Percentiles rank a stretch among this genome's conserved stretches.
phyloP scores from a whole-genome alignment of 768 basidiomycete genomes.

The Mycena belliarum region DNA sequence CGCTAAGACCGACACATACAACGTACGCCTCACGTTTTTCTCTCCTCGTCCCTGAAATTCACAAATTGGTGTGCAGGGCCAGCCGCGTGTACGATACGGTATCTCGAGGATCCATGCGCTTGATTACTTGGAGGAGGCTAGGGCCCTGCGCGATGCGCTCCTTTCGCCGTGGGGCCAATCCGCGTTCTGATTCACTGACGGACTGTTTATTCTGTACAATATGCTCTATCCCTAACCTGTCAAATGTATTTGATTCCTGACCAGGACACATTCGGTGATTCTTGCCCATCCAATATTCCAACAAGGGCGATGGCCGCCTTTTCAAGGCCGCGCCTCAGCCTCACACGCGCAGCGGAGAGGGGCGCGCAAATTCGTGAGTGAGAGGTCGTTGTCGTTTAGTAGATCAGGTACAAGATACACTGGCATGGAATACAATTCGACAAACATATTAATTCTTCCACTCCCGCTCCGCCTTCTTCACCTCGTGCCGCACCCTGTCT shows the following conservation, averaged over 20 bases:
- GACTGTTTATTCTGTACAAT: neutral
- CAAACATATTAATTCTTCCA: no score
- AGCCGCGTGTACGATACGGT: conserved; percentile 78
- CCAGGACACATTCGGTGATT: no score
- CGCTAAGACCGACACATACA: conserved; percentile 85
- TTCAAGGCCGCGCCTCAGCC: no score
- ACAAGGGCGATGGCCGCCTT: no score
- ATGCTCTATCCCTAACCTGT: neutral
- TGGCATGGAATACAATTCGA: no score
- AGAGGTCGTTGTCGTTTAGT: no score
- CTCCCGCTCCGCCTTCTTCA: no score
- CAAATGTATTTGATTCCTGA: neutral
- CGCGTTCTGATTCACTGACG: conserved; percentile 1
- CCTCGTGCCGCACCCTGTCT: no score
- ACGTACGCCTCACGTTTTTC: conserved; percentile 48
- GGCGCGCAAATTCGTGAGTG: no score
- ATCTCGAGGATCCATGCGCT: conserved; percentile 66
- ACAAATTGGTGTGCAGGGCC: conserved; percentile 57
- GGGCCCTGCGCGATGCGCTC: conserved; percentile 59
- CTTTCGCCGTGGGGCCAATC: conserved; percentile 56
- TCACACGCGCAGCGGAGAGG: no score
- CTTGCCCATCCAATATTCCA: no score
- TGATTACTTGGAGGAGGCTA: conserved; percentile 71
- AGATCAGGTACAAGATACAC: no score
- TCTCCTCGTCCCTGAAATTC: neutral